Percentiles rank a stretch among this genome's conserved stretches.
phyloP scores from a whole-genome alignment of 2,329 filamentous ascomycete species.

The Fusarium tjaetaba region DNA sequence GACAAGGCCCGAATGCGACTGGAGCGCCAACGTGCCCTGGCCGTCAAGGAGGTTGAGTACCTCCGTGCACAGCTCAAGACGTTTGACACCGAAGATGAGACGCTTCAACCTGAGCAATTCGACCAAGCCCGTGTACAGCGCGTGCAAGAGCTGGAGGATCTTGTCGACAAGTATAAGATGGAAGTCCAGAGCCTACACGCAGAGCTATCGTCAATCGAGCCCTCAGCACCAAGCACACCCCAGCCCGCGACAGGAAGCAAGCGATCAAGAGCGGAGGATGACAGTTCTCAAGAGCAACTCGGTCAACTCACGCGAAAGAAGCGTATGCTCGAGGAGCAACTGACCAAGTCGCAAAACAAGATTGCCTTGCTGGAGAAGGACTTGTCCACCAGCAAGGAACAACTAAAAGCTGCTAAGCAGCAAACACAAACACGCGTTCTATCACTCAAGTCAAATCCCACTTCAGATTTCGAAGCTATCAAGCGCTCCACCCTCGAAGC shows the following conservation, averaged over 20 bases:
- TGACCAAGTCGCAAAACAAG: slow-evolving; percentile 75
- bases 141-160: slow-evolving; percentile 82
- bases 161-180: slow-evolving; percentile 85
- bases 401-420: slow-evolving; percentile 73
- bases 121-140: slow-evolving; percentile 80
- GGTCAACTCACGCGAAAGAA: slow-evolving; percentile 90
- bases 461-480: slow-evolving; percentile 83
- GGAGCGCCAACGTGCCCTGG: slow-evolving; percentile 85
- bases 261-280: slow-evolving; percentile 69
- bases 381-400: slow-evolving; percentile 75
- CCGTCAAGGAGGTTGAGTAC: slow-evolving; percentile 93
- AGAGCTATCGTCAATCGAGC: slow-evolving; percentile 76
- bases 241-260: slow-evolving; percentile 67
- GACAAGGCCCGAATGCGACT: slow-evolving; percentile 79
- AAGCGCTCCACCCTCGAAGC: slow-evolving; percentile 82
- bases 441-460: slow-evolving; percentile 91
- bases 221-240: slow-evolving; percentile 47
- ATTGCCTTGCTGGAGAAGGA: slow-evolving; percentile 79
- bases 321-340: slow-evolving; percentile 82
- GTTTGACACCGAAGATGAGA: slow-evolving; percentile 87
- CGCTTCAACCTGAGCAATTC: slow-evolving; percentile 81
- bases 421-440: slow-evolving; percentile 83
- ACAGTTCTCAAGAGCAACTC: slow-evolving; percentile 74
- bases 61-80: slow-evolving; percentile 91
- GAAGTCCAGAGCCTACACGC: slow-evolving; percentile 80